Base-by-base conservation (phyloP, 495 filamentous ascomycete genomes). In the Podospora anserina region DNA sequence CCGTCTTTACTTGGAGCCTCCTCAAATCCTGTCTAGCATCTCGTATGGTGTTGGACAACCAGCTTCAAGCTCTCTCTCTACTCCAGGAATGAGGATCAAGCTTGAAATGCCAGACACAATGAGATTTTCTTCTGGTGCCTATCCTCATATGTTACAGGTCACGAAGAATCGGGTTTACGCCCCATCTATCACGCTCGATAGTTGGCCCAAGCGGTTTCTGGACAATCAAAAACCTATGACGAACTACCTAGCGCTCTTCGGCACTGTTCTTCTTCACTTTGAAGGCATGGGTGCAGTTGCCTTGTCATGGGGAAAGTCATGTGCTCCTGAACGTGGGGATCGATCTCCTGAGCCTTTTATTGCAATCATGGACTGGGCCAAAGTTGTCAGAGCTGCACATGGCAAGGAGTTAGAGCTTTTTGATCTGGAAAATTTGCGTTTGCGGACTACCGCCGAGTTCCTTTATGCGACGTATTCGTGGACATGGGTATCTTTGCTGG, bases 311-410 rank as follows among this genome's bases (percentile, higher is more conserved):
- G 59, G 59, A 61, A 61, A 61, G 26, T 4, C 26, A 27, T 61
- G 59, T 61, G 5, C 18, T 7, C 23, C 59, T 3, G 30, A 30
- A 0, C 30, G 18, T 18, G 61, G 34, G 6, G 34, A 26, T 15
- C 19, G 7, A 15, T n/a, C n/a, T 7, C 61, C 61, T 18, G n/a
- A 39, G 30, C 61, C 61, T 20, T 63, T 27, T 27, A 39, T 27
- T 49, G 61, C 32, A 7, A 63, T 63, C 7, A 63, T 63, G 61
- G 61, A 63, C 32, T 63, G 61, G 61, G 55, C 4, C 13, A 26
- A 58, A n/a, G 55, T 58, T 19, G 4, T 23, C 55, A 6, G 16
- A 19, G n/a, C n/a, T 26, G 55, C 55, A 15, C 55, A 19, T 18
- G 55, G 18, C 13, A 11, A 49, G 39, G 39, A 49, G 2, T 49